phyloP scores from a whole-genome alignment of 2,329 filamentous ascomycete genomes.

The Cordyceps militaris region DNA sequence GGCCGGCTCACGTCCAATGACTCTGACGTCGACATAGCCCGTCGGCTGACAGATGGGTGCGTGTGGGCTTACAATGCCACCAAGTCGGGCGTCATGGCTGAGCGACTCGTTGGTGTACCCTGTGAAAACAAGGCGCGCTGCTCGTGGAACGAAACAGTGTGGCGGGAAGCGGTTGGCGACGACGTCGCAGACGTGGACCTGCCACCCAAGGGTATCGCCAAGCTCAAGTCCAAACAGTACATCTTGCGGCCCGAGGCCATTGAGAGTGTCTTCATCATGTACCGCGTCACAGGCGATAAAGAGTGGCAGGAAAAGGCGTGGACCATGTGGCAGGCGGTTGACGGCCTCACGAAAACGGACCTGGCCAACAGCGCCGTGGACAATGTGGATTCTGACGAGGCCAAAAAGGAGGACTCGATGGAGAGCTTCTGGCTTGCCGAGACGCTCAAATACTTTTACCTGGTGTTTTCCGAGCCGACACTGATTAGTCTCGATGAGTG shows the following conservation, averaged over 20 bases:
- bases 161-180: constrained; percentile 20
- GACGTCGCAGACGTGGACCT: constrained; percentile 21
- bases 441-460: constrained; percentile 69
- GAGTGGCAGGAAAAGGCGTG: constrained; percentile 44
- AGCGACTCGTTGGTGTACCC: constrained; percentile 36
- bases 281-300: constrained; percentile 41
- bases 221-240: constrained; percentile 45
- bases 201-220: constrained; percentile 53
- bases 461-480: constrained; percentile 60
- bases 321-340: constrained; percentile 45
- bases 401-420: constrained; percentile 50
- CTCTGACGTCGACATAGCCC: constrained; percentile 39
- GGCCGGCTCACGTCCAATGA: constrained; percentile 46
- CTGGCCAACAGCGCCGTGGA: constrained; percentile 43
- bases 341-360: constrained; percentile 38
- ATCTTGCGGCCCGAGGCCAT: constrained; percentile 47
- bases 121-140: constrained; percentile 28
- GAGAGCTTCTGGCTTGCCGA: constrained; percentile 68
- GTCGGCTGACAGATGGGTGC: constrained; percentile 46
- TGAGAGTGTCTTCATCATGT: constrained; percentile 47
- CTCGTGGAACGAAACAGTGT: constrained; percentile 26
- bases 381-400: constrained; percentile 25
- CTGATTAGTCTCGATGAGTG: constrained; percentile 61
- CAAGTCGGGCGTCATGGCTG: constrained; percentile 49
- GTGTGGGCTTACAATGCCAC: constrained; percentile 49